Evolutionary conservation across 2,329 filamentous ascomycete species (phyloP).

Genomic region (Claviceps fusiformis): DNA sequence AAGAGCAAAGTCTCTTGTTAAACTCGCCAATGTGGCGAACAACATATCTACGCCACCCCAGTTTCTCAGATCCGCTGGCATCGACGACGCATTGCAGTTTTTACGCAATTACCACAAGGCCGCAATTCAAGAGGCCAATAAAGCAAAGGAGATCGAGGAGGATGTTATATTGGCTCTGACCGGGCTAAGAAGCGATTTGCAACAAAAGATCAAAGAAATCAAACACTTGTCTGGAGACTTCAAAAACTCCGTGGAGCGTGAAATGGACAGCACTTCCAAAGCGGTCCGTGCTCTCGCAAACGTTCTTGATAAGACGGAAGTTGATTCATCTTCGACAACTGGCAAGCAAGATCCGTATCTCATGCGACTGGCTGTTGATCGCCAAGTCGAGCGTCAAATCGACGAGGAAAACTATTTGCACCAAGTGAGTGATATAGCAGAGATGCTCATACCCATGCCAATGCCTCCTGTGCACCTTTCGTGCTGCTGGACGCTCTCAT

Average conservation of each 20-base stretch:
- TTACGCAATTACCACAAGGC: constrained; percentile 73
- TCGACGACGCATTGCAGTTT: constrained; percentile 74
- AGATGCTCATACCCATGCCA: neutral
- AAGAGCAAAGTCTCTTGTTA: constrained; percentile 66
- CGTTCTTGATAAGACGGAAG: constrained; percentile 62
- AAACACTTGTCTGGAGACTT: constrained; percentile 88
- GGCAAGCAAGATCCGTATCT: constrained; percentile 91
- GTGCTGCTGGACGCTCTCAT: neutral
- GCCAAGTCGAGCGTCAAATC: constrained; percentile 81
- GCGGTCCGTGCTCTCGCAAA: constrained; percentile 74
- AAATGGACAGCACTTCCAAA: constrained; percentile 73
- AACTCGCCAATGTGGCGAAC: constrained; percentile 72
- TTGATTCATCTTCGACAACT: constrained; percentile 56
- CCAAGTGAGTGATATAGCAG: constrained; percentile 40
- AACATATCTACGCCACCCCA: constrained; percentile 61
- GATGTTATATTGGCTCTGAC: constrained; percentile 83
- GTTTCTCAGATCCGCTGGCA: constrained; percentile 69
- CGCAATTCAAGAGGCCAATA: constrained; percentile 66
- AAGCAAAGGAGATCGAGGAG: constrained; percentile 78
- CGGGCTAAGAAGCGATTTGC: constrained; percentile 73
- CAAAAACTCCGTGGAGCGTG: constrained; percentile 91
- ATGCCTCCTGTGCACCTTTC: neutral
- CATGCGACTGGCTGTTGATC: constrained; percentile 71
- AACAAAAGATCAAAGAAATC: constrained; percentile 97
- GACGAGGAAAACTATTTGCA: constrained; percentile 97